Evolutionary conservation across 2,329 filamentous ascomycete species (phyloP), one percentile per base, ranked within the genome.

Genomic region (Cercospora sp.): DNA sequence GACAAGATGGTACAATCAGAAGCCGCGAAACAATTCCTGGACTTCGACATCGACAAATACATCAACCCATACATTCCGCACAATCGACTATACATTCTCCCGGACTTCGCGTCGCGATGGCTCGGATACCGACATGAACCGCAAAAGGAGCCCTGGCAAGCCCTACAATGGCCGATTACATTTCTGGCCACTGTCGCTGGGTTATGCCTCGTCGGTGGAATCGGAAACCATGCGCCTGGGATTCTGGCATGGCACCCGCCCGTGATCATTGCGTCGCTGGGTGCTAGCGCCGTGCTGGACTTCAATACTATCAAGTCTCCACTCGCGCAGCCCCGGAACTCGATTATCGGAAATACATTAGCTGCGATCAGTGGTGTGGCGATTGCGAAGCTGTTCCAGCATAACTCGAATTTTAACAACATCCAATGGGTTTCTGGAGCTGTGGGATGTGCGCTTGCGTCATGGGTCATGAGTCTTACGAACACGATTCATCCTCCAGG

Each of bases 11-110:
- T 65, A 20, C 39, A 65, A 63, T 66, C 67, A 23, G 59, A 65
- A 31, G 18, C 33, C n/a, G 31, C 57, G 51, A 51, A 33, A 60
- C 65, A 73, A 9, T 31, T 75, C 23, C 70, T 79, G 71, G 83
- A 89, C 75, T 88, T 96, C 79, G 87, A 95, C 79, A 86, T 96
- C 70, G 93, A 97, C 82, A 81, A 80, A n/a, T 87, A 90, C 76
- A 77, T 96, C 61, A 93, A 94, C 77, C 90, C 85, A 2, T 83
- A 88, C 68, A 76, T 96, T 26, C 91, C 91, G 8, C 81, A 86
- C 13, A 89, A 90, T 48, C 87, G 86, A 72, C 85, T 92, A 77
- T 81, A 85, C 30, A 80, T 82, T 55, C 76, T 96, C 1, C 93
- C 93, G 0, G 83, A 82, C 58, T 85, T 86, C 0, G 76, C 95